Conservation (phyloP, 2,329 filamentous ascomycete genomes). For the Chrysoporthe austroafricana region DNA sequence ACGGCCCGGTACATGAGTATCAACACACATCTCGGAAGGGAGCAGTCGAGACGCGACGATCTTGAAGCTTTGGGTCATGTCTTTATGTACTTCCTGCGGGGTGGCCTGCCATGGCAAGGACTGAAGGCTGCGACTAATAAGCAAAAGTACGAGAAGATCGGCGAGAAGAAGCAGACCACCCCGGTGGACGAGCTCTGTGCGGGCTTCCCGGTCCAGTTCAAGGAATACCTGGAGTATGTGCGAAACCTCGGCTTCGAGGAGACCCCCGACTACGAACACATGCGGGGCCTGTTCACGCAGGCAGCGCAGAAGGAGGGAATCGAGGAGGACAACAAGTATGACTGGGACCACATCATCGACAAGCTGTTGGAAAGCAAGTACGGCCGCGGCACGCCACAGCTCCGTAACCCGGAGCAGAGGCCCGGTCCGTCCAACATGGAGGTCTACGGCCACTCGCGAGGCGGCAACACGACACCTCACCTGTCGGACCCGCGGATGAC, state of each 20-base stretch:
- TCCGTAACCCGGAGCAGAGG: slow-evolving; percentile 77
- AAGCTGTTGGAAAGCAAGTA: slow-evolving; percentile 86
- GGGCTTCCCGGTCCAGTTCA: slow-evolving; percentile 95
- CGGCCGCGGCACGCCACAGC: slow-evolving; percentile 40
- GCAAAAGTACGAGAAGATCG: slow-evolving; percentile 99
- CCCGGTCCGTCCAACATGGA: slow-evolving; percentile 86
- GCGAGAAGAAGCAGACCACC: slow-evolving; percentile 99
- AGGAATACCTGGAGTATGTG: slow-evolving; percentile 95
- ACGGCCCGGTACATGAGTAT: slow-evolving; percentile 99
- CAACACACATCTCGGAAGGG: slow-evolving; percentile 95
- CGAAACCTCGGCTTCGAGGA: slow-evolving; percentile 98
- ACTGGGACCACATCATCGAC: slow-evolving; percentile 62
- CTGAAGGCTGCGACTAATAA: slow-evolving; percentile 78
- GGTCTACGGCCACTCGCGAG: slow-evolving; percentile 73
- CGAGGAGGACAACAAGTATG: slow-evolving; percentile 97
- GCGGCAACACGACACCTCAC: slow-evolving; percentile 67
- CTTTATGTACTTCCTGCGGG: slow-evolving; percentile 76
- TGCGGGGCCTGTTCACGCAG: slow-evolving; percentile 94
- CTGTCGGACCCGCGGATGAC: slow-evolving; percentile 54
- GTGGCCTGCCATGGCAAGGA: slow-evolving; percentile 72
- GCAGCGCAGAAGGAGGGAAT: slow-evolving; percentile 58
- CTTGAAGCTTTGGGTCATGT: slow-evolving; percentile 83
- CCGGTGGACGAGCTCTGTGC: slow-evolving; percentile 96
- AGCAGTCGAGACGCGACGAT: slow-evolving; percentile 95
- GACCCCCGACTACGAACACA: slow-evolving; percentile 96